phyloP scores from a whole-genome alignment of 805 yeast species.

The Cyberlindnera maritima region DNA sequence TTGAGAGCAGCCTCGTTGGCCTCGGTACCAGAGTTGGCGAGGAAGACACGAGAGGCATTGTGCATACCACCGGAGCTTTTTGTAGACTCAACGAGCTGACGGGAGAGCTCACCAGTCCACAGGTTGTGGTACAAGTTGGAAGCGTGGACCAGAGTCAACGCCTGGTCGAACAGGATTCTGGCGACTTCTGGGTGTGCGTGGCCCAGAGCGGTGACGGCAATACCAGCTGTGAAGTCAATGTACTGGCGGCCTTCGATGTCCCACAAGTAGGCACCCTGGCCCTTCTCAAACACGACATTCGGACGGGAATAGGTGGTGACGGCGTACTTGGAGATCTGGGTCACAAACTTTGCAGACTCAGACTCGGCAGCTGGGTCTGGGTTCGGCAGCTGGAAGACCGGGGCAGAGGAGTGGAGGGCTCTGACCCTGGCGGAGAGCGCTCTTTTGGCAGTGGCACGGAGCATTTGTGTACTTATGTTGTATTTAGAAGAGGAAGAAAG shows the following conservation, averaged over 20 bases:
- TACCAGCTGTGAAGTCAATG: conserved; percentile 92
- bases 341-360: conserved; percentile 38
- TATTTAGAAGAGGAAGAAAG: not conserved
- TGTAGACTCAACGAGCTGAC: conserved; percentile 68
- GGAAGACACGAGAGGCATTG: conserved; percentile 70
- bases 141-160: conserved; percentile 69
- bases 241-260: conserved; percentile 78
- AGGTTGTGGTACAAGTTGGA: conserved; percentile 84
- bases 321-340: conserved; percentile 37
- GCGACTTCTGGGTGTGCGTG: conserved; percentile 78
- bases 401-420: conserved; percentile 8
- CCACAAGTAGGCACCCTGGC: conserved; percentile 75
- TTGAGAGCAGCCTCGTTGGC: conserved; percentile 80
- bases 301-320: conserved; percentile 85
- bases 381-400: conserved; percentile 8
- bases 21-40: conserved; percentile 74
- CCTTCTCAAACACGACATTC: conserved; percentile 70
- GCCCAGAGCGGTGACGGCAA: conserved; percentile 95
- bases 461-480: not conserved
- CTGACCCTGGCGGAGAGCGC: not conserved
- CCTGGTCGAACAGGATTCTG: conserved; percentile 68
- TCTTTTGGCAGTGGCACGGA: not conserved
- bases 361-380: conserved; percentile 20
- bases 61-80: conserved; percentile 73
- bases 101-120: conserved; percentile 78